phyloP scores from a whole-genome alignment of 2,329 filamentous ascomycete genomes.

The Pseudogymnoascus sp. region DNA sequence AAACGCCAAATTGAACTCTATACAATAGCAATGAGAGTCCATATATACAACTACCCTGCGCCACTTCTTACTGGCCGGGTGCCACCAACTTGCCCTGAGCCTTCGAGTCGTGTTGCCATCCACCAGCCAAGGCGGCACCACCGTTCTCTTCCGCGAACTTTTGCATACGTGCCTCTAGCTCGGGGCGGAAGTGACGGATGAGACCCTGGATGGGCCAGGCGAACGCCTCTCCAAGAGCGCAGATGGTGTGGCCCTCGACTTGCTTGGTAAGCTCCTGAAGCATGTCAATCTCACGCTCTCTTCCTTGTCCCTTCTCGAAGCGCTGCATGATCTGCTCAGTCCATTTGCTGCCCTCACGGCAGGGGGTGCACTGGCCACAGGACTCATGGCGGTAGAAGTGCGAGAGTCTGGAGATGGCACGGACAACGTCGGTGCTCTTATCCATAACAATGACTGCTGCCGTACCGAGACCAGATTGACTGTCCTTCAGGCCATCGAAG shows the following conservation, averaged over 20 bases:
- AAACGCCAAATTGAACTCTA: slow-evolving; percentile 8
- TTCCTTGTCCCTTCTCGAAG: slow-evolving; percentile 84
- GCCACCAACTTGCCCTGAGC: slow-evolving; percentile 78
- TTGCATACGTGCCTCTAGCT: slow-evolving; percentile 85
- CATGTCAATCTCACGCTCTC: slow-evolving; percentile 96
- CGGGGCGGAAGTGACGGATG: slow-evolving; percentile 95
- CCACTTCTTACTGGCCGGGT: slow-evolving; percentile 68
- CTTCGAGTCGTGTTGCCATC: slow-evolving; percentile 70
- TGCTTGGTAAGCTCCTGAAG: slow-evolving; percentile 98
- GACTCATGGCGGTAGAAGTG: slow-evolving; percentile 99
- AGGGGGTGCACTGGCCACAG: slow-evolving; percentile 98
- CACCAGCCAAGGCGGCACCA: slow-evolving; percentile 72
- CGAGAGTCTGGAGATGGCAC: slow-evolving; percentile 83
- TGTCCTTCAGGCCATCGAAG: slow-evolving; percentile 97
- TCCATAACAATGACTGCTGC: slow-evolving; percentile 99
- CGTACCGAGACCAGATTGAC: slow-evolving; percentile 92
- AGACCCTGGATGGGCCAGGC: slow-evolving; percentile 98
- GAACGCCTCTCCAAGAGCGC: slow-evolving; percentile 92
- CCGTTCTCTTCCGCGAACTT: slow-evolving; percentile 68
- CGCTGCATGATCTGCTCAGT: slow-evolving; percentile 98
- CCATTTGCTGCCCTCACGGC: slow-evolving; percentile 98
- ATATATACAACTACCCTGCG: slow-evolving; percentile 21
- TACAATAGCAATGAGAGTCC: slow-evolving; percentile 9
- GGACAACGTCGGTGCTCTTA: slow-evolving; percentile 92
- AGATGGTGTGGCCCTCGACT: slow-evolving; percentile 98